Evolutionary conservation across 2,329 filamentous ascomycete species (phyloP), one percentile per base, ranked within the genome.

Genomic region (Zymoseptoria pseudotritici): DNA sequence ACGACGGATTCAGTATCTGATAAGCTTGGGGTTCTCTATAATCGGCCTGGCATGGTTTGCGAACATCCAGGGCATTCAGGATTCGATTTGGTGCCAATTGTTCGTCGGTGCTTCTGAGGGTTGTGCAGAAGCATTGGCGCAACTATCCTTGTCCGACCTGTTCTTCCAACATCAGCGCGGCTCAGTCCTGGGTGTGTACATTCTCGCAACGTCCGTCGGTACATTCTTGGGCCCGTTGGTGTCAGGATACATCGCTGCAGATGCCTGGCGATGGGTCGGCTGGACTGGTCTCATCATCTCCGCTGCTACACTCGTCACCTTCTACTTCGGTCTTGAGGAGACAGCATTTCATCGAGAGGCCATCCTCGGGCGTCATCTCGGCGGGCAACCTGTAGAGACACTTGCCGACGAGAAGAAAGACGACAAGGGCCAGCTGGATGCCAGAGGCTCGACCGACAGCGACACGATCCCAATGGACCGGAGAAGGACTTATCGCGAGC

Each of bases 101-200:
- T 83, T 84, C 58, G 80, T 84, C 2, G 82, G 82, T 17, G 81
- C 81, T 2, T 83, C 82, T 4, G 81, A 84, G 69, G 77, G 80
- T 8, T 80, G 80, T 50, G 81, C 80, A 1, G 82, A 84, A 69
- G 82, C 82, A 0, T 77, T 80, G 29, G 82, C 81, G 6, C 82
- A 84, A 66, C 70, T 83, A n/a, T 83, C 80, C 1, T 72, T 84
- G 26, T 79, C 82, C 7, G 82, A 84, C 64, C 75, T 84, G 29
- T 84, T 82, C 73, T 84, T 81, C 62, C 79, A 83, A 70, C 82
- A 84, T 65, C 80, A 82, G 61, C 77, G 81, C 51, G 82, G 82
- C 50, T 76, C 77, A 0, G 79, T 81, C 0, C 73, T 84, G 5
- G 82, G 82, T 59, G 67, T 83, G 24, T 84, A 84, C 65, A 80